Percentiles rank a stretch among this genome's conserved stretches.
Evolutionary conservation across 495 filamentous ascomycete species (phyloP).

Genomic region (Tuber calosporum): DNA sequence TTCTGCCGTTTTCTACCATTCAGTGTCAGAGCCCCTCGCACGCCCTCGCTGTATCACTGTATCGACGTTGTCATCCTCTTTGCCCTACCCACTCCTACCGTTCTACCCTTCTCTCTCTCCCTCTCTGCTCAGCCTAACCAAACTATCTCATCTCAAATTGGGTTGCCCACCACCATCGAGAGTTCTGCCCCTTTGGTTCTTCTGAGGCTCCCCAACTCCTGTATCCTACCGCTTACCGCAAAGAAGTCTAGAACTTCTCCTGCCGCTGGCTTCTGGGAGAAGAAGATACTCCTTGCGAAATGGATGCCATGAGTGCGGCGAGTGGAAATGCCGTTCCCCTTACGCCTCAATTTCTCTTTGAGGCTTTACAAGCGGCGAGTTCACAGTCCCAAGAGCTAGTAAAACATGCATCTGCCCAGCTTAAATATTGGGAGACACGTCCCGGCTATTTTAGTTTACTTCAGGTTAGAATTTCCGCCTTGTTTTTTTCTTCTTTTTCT

Average conservation of each 20-base stretch:
- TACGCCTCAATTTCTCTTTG: slow-evolving; percentile 59
- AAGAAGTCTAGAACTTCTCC: neutral
- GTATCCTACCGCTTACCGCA: neutral
- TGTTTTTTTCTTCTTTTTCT: slow-evolving; percentile 25
- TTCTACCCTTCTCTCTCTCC: neutral
- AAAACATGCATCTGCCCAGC: slow-evolving; percentile 71
- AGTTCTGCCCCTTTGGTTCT: neutral
- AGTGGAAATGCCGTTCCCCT: slow-evolving; percentile 51
- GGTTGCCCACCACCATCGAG: neutral
- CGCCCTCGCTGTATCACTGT: neutral
- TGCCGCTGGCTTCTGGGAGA: neutral
- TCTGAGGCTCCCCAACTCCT: neutral
- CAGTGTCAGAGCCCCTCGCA: slow-evolving; percentile 3
- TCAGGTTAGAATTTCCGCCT: slow-evolving; percentile 51
- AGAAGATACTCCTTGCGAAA: neutral
- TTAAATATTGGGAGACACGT: slow-evolving; percentile 76
- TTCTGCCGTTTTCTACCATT: slow-evolving; percentile 4
- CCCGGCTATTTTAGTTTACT: slow-evolving; percentile 67
- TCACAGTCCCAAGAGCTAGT: slow-evolving; percentile 69
- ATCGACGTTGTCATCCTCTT: neutral
- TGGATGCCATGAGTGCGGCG: slow-evolving; percentile 21
- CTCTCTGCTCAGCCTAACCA: neutral
- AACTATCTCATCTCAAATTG: neutral
- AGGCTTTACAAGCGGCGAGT: slow-evolving; percentile 61
- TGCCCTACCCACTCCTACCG: neutral